Conservation (phyloP, 192 early-diverging fungal species). For the Entophlyctis luteolus region DNA sequence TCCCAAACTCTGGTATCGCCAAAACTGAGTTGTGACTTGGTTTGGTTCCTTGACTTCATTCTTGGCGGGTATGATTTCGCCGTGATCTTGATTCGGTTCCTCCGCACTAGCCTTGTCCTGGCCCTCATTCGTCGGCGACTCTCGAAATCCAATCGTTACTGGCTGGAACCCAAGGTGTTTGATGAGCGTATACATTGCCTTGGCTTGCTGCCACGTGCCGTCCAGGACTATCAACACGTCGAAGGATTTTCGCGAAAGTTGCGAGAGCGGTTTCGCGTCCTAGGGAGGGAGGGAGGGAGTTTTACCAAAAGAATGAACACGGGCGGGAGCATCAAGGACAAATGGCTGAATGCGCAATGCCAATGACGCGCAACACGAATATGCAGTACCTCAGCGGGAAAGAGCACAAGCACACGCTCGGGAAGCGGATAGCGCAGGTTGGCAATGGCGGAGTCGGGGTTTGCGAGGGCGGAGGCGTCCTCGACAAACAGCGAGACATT, state of each 20-base stretch:
- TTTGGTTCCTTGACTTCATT: background rate
- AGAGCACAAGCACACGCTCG: constrained; percentile 68
- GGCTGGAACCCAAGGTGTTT: constrained; percentile 49
- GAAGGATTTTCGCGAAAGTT: constrained; percentile 64
- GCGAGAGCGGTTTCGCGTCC: constrained; percentile 63
- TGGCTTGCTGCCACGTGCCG: constrained; percentile 92
- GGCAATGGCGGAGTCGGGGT: background rate
- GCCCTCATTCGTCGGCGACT: background rate
- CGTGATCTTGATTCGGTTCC: too few species aligned
- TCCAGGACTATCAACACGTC: constrained; percentile 84
- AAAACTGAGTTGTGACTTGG: constrained; percentile 70
- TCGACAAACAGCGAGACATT: constrained; percentile 61
- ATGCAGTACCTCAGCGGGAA: constrained; percentile 70
- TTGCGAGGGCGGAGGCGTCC: constrained; percentile 4
- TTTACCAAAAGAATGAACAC: background rate
- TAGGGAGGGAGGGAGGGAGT: background rate
- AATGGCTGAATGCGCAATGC: background rate
- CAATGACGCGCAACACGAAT: background rate
- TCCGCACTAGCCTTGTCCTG: too few species aligned
- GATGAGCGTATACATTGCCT: constrained; percentile 35
- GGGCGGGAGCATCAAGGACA: background rate
- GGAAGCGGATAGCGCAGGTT: constrained; percentile 56
- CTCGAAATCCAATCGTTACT: constrained; percentile 36
- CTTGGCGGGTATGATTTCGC: background rate
- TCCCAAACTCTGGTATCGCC: constrained; percentile 80